Base-by-base conservation (phyloP, 2,329 filamentous ascomycete species). In the Colletotrichum cordylinicola region DNA sequence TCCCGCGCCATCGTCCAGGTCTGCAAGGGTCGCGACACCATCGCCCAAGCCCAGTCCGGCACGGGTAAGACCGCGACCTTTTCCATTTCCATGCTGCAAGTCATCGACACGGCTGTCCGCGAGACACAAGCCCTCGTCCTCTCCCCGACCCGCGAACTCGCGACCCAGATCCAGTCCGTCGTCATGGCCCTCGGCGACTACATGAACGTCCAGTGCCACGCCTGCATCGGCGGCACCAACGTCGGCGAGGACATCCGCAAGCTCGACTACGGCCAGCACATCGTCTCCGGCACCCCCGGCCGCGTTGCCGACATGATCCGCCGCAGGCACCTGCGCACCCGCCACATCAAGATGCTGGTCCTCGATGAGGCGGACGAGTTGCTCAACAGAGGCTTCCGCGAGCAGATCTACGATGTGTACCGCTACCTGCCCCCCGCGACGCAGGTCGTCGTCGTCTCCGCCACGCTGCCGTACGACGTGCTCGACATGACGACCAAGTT, bases 141-240 rank as follows among this genome's bases (percentile, higher is more conserved):
- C 10, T 98, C 97, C 6, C 97, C 97, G 4, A 98, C 96, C 24
- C 95, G 97, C 83, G 97, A 99, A 90, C 90, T 99, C 79, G 97
- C 97, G 61, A 98, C 96, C 33, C 97, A 99, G 87, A 99, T 99
- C 79, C 97, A 99, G 87, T 98, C 95, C 43, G 97, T 99, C 75
- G 94, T 99, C 80, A 98, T 98, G 93, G 97, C 97, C n/a, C 92
- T 99, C n/a, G 97, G 97, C 79, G 97, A 99, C 86, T 99, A 98
- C 90, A 98, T 99, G 97, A 98, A 98, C 83, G 95, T 99, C 5
- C 96, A 99, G 87, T 99, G 97, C 87, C 97, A 99, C 82, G 96
- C 97, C 75, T 99, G 97, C 86, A 98, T 99, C 82, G 97, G 97
- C 80, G 97, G 97, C 76, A 99, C 97, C 79, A 98, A 98, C 83